phyloP scores from a whole-genome alignment of 116 monocot genomes.

The Cymodocea nodosa region DNA sequence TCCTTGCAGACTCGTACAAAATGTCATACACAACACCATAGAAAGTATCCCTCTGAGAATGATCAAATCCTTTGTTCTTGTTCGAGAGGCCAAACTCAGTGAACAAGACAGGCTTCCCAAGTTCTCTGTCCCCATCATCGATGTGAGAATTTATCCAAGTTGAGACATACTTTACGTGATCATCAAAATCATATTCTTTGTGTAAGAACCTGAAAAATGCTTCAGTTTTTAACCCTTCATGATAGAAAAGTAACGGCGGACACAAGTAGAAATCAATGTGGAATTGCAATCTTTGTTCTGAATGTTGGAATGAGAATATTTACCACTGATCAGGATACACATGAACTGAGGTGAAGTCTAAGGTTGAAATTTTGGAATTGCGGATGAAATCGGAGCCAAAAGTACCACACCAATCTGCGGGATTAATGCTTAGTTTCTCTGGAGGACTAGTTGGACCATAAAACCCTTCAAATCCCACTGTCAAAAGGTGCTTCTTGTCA shows the following conservation, averaged over 20 bases:
- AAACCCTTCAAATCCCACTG: slow-evolving; percentile 80
- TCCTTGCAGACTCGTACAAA: slow-evolving; percentile 51
- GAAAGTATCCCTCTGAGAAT: slow-evolving; percentile 37
- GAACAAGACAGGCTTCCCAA: slow-evolving; percentile 67
- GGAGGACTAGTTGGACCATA: slow-evolving; percentile 55
- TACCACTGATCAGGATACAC: slow-evolving; percentile 85
- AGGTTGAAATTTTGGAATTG: slow-evolving; percentile 41
- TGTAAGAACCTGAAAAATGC: slow-evolving; percentile 23
- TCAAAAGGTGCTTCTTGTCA: slow-evolving; percentile 74
- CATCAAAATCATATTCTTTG: slow-evolving; percentile 23
- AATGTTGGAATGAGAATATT: no score
- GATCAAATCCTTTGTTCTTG: slow-evolving; percentile 31
- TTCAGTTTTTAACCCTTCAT: background rate
- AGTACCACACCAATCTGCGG: slow-evolving; percentile 38
- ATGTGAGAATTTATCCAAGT: slow-evolving; percentile 73
- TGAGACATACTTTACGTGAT: slow-evolving; percentile 39
- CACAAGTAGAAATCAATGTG: background rate
- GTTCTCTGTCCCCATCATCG: slow-evolving; percentile 68
- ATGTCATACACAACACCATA: slow-evolving; percentile 48
- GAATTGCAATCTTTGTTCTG: background rate
- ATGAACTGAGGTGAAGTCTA: slow-evolving; percentile 85
- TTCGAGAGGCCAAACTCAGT: slow-evolving; percentile 75
- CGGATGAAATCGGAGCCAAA: slow-evolving; percentile 81
- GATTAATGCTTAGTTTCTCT: slow-evolving; percentile 52
- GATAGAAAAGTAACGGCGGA: background rate